A percentile compares a stretch with the other conserved stretches of the same genome.
phyloP scores from a whole-genome alignment of 176 grass and related monocot genomes.

The Raddia guianensis region DNA sequence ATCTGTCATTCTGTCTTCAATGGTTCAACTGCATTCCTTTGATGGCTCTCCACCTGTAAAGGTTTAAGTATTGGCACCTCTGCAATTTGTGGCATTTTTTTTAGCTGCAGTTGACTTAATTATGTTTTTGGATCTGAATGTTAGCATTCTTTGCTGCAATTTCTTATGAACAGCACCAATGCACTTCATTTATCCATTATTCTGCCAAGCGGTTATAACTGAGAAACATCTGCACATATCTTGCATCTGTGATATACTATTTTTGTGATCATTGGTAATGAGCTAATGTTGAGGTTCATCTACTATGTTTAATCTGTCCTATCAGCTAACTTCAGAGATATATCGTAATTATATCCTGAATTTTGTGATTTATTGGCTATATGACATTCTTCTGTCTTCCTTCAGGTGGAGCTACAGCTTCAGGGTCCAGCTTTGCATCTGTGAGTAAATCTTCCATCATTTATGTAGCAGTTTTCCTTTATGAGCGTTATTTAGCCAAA shows the following conservation, averaged over 20 bases:
- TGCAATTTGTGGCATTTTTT: conserved; percentile 14
- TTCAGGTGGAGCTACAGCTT: conserved; percentile 71
- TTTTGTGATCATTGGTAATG: background rate
- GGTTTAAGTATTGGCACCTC: background rate
- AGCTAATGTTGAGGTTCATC: conserved; percentile 8
- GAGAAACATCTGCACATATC: background rate
- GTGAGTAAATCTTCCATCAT: conserved; percentile 55
- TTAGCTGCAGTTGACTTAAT: conserved; percentile 6
- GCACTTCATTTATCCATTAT: background rate
- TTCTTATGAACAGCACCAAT: background rate
- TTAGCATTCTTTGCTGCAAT: background rate
- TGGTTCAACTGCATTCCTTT: background rate
- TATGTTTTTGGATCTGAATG: conserved; percentile 19
- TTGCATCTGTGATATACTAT: background rate
- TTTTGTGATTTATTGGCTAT: conserved; percentile 31
- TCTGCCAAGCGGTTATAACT: background rate
- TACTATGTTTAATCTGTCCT: background rate
- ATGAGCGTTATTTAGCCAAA: background rate
- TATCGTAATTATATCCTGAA: background rate
- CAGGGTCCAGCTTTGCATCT: conserved; percentile 86
- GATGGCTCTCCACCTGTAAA: background rate
- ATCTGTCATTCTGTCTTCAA: background rate
- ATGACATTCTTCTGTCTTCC: conserved; percentile 22
- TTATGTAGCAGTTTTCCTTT: conserved; percentile 6
- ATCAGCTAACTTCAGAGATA: background rate